phyloP scores from a whole-genome alignment of 2,329 filamentous ascomycete species.

The Beauveria scarabaeidicola region DNA sequence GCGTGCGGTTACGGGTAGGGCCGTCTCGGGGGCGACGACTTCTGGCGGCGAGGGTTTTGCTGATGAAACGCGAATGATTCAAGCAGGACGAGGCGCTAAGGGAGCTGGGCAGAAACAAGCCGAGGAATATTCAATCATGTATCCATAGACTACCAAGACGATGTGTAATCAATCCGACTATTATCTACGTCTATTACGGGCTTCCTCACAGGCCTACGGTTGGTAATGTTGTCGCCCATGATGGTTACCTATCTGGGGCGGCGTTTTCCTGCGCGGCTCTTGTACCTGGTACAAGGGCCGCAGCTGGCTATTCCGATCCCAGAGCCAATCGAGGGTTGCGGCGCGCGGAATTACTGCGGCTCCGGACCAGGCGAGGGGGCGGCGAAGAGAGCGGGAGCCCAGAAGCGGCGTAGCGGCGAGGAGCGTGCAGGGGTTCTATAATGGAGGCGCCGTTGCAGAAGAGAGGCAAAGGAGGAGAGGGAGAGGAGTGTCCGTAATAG shows the following conservation, averaged over 20 bases:
- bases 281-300: conserved; percentile 4
- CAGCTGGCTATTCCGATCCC: background rate
- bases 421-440: background rate
- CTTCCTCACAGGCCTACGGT: background rate
- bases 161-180: background rate
- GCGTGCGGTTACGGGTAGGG: background rate
- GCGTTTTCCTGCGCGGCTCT: background rate
- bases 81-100: background rate
- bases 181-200: background rate
- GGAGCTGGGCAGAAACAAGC: background rate
- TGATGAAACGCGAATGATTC: background rate
- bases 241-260: background rate
- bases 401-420: conserved; percentile 1
- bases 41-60: background rate
- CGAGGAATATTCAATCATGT: background rate
- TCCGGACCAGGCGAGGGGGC: conserved; percentile 1
- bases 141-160: background rate
- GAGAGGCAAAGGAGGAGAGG: background rate
- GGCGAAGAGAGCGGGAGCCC: background rate
- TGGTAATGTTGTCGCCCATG: background rate
- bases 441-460: conserved; percentile 2
- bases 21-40: background rate
- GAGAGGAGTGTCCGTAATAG: background rate
- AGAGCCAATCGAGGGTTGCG: background rate
- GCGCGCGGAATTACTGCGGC: conserved; percentile 8